A percentile compares a stretch with the other conserved stretches of the same genome.
Evolutionary conservation across 352 stramenopile genomes (phyloP).

Genomic region (Phytophthora chlamydospora): DNA sequence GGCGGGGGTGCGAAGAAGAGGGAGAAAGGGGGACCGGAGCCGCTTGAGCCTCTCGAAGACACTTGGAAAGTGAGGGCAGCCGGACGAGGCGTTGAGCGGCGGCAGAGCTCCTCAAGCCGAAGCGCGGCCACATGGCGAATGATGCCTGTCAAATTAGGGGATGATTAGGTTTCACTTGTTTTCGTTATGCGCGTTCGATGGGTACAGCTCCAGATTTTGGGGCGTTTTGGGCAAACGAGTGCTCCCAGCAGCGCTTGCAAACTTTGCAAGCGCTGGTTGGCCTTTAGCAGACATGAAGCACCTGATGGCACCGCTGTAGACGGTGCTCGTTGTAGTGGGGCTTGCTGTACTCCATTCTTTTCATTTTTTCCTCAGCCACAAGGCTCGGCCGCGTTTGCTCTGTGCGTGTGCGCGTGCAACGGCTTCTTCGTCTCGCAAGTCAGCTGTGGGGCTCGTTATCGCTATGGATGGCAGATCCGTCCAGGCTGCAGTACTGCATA

Average conservation of each 20-base stretch:
- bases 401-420: too few relatives aligned
- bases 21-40: constrained; percentile 4
- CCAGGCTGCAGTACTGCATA: too few relatives aligned
- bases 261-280: background rate
- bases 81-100: background rate
- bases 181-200: constrained; percentile 3
- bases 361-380: too few relatives aligned
- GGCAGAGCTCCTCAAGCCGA: constrained; percentile 6
- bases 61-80: constrained; percentile 47
- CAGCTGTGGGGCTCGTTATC: too few relatives aligned
- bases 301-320: too few relatives aligned
- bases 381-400: too few relatives aligned
- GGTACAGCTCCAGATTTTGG: constrained; percentile 2
- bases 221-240: background rate
- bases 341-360: too few relatives aligned
- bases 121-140: constrained; percentile 26
- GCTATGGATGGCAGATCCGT: too few relatives aligned
- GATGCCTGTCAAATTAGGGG: constrained; percentile 19
- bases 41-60: constrained; percentile 32
- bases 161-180: constrained; percentile 10
- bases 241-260: background rate
- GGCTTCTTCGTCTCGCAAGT: too few relatives aligned
- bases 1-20: background rate
- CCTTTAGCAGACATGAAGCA: too few relatives aligned
- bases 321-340: too few relatives aligned